Conservation (phyloP, 2,329 filamentous ascomycete species). For the Verticillium albo-atrum region DNA sequence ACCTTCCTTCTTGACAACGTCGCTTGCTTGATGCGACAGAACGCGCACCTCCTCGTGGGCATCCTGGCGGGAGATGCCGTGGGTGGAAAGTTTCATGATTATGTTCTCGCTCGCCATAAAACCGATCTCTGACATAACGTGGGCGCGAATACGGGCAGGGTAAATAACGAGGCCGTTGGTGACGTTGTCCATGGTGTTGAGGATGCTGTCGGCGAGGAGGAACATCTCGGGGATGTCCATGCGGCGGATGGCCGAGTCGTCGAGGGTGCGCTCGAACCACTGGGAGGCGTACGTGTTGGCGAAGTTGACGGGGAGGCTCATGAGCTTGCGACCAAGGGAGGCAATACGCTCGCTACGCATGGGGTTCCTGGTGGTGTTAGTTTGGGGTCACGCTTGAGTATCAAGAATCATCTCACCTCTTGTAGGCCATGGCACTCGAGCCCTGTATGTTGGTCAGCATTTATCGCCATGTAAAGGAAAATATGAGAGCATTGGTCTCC, state of each 20-base stretch:
- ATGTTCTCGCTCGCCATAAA: constrained; percentile 69
- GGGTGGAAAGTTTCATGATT: constrained; percentile 72
- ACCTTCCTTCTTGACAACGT: constrained; percentile 43
- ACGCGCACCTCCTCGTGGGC: constrained; percentile 86
- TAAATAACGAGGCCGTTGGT: constrained; percentile 72
- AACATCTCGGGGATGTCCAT: constrained; percentile 63
- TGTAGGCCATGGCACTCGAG: constrained; percentile 30
- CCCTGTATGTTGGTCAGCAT: not conserved
- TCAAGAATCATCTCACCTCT: constrained; percentile 15
- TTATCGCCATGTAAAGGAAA: too few species aligned
- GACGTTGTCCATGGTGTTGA: constrained; percentile 65
- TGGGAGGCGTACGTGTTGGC: constrained; percentile 20
- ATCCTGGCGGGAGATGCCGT: constrained; percentile 70
- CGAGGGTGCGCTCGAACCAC: constrained; percentile 67
- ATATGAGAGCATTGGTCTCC: too few species aligned
- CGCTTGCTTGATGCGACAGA: constrained; percentile 69
- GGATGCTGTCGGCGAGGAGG: constrained; percentile 63
- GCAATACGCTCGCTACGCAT: constrained; percentile 46
- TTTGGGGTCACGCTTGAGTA: not conserved
- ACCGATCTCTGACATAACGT: constrained; percentile 71
- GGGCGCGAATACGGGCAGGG: constrained; percentile 63
- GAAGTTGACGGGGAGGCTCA: constrained; percentile 26
- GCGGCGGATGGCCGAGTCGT: constrained; percentile 68
- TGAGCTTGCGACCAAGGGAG: constrained; percentile 14
- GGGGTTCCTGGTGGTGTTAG: constrained; percentile 1